These are phyloP conservation scores for Erigeron philadelphicus DNA, from an alignment of 140 eudicot species.

Conservation along the genomic window DNA sequence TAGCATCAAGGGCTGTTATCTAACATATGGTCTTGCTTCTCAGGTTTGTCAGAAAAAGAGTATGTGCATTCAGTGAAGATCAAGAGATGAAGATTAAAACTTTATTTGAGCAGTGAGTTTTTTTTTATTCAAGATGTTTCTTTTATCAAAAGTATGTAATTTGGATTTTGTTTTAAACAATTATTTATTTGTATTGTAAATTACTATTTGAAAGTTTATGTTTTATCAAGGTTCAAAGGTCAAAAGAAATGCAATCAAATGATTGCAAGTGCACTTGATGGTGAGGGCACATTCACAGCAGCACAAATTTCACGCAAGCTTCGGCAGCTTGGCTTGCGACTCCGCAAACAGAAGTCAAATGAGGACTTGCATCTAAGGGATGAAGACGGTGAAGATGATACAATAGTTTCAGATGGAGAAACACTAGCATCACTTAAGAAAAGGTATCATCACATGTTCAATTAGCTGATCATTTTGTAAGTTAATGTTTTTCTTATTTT, in stretches of 20 bases:
- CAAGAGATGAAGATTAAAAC: conserved; percentile 64
- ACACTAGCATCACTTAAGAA: conserved; percentile 51
- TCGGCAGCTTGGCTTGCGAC: conserved; percentile 74
- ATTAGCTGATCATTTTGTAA: background rate
- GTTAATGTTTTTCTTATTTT: background rate
- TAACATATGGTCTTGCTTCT: conserved; percentile 13
- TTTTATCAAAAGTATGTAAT: background rate
- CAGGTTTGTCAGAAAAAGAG: conserved; percentile 77
- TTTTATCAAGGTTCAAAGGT: conserved; percentile 62
- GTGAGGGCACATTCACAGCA: conserved; percentile 60
- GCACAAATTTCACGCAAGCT: conserved; percentile 74
- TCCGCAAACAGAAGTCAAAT: conserved; percentile 40
- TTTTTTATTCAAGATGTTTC: background rate
- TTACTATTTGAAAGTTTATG: conserved; percentile 1
- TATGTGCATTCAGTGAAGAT: conserved; percentile 61
- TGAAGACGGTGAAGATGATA: conserved; percentile 38
- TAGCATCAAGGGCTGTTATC: conserved; percentile 18
- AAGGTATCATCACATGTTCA: conserved; percentile 44
- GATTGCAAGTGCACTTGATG: conserved; percentile 84
- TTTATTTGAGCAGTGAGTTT: conserved; percentile 86
- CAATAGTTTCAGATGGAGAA: conserved; percentile 50
- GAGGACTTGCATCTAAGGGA: conserved; percentile 46
- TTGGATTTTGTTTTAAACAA: background rate
- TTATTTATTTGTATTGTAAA: conserved; percentile 1
- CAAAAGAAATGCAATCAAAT: conserved; percentile 72